These are phyloP conservation scores for Agaricus subrufescens DNA, from an alignment of 768 basidiomycete genomes.

Conservation along the genomic window DNA sequence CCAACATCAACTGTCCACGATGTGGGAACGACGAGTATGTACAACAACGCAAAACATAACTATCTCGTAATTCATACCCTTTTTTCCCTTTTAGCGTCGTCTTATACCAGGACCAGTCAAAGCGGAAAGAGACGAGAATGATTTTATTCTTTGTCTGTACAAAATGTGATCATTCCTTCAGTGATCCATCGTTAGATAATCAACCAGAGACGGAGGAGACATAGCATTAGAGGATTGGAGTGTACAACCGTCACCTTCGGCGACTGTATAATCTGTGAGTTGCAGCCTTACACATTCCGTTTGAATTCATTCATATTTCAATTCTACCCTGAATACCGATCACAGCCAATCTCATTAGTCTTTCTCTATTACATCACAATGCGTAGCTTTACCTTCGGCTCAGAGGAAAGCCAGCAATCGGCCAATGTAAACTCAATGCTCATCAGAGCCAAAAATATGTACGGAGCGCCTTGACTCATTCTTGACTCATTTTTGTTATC, in stretches of 20 bases:
- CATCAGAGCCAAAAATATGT: no score
- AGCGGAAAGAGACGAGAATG: constrained; percentile 94
- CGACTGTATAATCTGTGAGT: background rate
- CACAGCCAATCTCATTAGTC: no score
- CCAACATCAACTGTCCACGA: constrained; percentile 75
- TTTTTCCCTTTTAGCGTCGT: constrained; percentile 61
- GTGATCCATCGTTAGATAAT: constrained; percentile 61
- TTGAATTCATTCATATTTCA: background rate
- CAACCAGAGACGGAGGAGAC: constrained; percentile 24
- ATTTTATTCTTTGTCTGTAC: constrained; percentile 88
- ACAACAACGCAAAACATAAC: background rate
- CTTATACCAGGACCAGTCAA: constrained; percentile 95
- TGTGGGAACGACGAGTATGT: constrained; percentile 83
- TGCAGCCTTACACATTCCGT: background rate
- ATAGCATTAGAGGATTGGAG: constrained; percentile 3
- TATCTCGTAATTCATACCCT: background rate
- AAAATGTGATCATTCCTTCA: constrained; percentile 73
- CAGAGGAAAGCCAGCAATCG: no score
- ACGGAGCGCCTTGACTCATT: no score
- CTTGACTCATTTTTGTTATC: no score
- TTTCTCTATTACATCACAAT: no score
- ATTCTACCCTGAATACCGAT: no score
- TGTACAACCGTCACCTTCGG: background rate
- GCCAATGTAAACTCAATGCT: no score
- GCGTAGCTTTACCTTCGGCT: no score